These are phyloP conservation scores for Trichoderma lentiforme DNA, from an alignment of 2,329 filamentous ascomycete genomes.

Conservation along the genomic window DNA sequence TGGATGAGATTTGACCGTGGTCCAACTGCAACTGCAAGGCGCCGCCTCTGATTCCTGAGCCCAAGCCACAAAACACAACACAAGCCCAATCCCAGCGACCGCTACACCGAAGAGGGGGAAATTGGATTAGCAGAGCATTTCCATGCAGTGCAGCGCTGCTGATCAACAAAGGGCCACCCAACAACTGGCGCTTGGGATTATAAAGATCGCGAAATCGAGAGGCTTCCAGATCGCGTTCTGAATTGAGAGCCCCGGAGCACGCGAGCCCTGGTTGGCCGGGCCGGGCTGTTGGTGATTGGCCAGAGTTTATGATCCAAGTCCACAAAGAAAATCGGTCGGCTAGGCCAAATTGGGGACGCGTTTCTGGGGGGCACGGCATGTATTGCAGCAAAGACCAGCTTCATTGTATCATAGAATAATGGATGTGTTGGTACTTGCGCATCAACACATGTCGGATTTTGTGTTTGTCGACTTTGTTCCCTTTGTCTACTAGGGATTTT, in stretches of 20 bases:
- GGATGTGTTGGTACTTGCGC: background rate
- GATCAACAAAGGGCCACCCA: background rate
- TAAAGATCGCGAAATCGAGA: slow-evolving; percentile 1
- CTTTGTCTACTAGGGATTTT: background rate
- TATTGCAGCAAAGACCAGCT: background rate
- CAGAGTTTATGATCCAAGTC: background rate
- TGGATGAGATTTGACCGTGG: background rate
- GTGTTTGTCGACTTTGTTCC: background rate
- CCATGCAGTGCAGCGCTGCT: background rate
- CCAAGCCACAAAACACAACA: slow-evolving; percentile 2
- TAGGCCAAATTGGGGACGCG: slow-evolving; percentile 11
- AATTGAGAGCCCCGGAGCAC: background rate
- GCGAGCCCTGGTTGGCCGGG: slow-evolving; percentile 9
- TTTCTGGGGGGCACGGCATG: background rate
- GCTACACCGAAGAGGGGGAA: background rate
- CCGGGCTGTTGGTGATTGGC: background rate
- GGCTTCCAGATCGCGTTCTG: slow-evolving; percentile 3
- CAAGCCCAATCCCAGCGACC: background rate
- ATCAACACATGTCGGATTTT: background rate
- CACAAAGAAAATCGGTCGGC: background rate
- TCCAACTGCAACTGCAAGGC: background rate
- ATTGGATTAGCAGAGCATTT: background rate
- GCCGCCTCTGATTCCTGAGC: background rate
- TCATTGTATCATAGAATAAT: background rate
- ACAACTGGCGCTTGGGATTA: background rate